phyloP scores from a whole-genome alignment of 108 stramenopile species.

The Nannochloropsis gaditana region DNA sequence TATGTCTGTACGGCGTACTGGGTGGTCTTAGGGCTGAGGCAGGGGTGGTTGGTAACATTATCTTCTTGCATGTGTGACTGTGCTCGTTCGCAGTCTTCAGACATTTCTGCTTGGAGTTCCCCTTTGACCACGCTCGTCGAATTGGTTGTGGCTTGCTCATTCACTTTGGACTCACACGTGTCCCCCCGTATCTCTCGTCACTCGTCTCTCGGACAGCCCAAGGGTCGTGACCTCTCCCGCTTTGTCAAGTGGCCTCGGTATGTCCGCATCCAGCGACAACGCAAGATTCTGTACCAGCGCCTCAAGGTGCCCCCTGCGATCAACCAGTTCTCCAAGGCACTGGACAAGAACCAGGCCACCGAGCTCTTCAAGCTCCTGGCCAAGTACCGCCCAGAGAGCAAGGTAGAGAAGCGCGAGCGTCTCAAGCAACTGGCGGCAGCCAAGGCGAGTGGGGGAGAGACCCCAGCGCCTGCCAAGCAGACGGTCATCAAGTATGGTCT shows the following conservation, averaged over 20 bases:
- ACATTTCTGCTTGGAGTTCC: neutral
- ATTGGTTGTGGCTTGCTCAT: neutral
- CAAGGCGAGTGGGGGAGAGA: constrained; percentile 65
- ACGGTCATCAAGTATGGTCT: constrained; percentile 88
- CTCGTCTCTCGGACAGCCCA: constrained; percentile 55
- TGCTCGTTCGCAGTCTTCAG: neutral
- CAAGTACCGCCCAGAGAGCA: constrained; percentile 97
- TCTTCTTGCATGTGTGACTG: neutral
- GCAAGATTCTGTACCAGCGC: constrained; percentile 93
- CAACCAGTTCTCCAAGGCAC: constrained; percentile 95
- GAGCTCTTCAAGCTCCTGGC: constrained; percentile 90
- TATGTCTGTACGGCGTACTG: no score
- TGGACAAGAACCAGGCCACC: constrained; percentile 95
- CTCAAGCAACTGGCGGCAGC: constrained; percentile 91
- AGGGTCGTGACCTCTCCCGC: constrained; percentile 84
- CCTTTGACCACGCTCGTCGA: neutral
- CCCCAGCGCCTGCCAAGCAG: constrained; percentile 59
- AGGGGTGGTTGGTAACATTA: neutral
- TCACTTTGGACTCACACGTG: neutral
- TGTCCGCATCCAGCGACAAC: constrained; percentile 96
- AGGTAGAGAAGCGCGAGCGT: constrained; percentile 89
- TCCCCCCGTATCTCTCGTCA: neutral
- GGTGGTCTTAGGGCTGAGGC: neutral
- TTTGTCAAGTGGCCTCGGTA: constrained; percentile 97
- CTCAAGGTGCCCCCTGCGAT: constrained; percentile 96